Evolutionary conservation across 352 stramenopile species (phyloP).

Genomic region (Hyaloperonospora brassicae): DNA sequence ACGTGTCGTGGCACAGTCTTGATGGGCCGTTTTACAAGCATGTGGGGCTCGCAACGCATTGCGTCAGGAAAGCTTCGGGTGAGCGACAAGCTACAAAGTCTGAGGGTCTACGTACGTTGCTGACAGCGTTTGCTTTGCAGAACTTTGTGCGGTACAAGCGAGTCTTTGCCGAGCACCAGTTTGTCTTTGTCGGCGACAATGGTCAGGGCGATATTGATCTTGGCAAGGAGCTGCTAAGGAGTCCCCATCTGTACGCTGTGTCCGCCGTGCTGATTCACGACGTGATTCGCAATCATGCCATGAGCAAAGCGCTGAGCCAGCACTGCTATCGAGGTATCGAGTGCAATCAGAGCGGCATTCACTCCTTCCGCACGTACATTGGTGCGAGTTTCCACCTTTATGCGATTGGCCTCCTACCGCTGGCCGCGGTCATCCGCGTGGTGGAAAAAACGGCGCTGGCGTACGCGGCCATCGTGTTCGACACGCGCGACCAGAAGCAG

Average conservation of each 20-base stretch:
- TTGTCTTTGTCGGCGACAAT: constrained; percentile 79
- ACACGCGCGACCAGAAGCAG: constrained; percentile 43
- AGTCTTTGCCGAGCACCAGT: constrained; percentile 63
- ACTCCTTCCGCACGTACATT: constrained; percentile 77
- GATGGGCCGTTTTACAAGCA: constrained; percentile 60
- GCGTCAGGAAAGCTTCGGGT: constrained; percentile 62
- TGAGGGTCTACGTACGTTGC: neutral
- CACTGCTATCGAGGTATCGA: constrained; percentile 57
- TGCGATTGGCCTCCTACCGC: constrained; percentile 35
- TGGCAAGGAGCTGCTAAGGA: constrained; percentile 54
- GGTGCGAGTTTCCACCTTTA: constrained; percentile 56
- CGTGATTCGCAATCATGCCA: constrained; percentile 64
- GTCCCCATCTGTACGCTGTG: constrained; percentile 46
- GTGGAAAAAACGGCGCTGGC: constrained; percentile 48
- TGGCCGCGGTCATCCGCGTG: constrained; percentile 50
- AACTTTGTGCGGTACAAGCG: constrained; percentile 71
- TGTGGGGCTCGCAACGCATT: constrained; percentile 59
- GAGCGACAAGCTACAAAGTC: neutral
- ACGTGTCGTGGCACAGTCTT: constrained; percentile 31
- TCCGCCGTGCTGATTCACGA: constrained; percentile 72
- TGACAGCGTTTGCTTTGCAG: constrained; percentile 17
- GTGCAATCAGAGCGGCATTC: constrained; percentile 55
- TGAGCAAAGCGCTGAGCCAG: constrained; percentile 14
- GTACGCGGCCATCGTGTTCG: constrained; percentile 58
- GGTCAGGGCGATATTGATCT: constrained; percentile 76